Evolutionary conservation across 257 asterid species (phyloP), one percentile per base, ranked within the genome.

Genomic region (Coffea eugenioides): DNA sequence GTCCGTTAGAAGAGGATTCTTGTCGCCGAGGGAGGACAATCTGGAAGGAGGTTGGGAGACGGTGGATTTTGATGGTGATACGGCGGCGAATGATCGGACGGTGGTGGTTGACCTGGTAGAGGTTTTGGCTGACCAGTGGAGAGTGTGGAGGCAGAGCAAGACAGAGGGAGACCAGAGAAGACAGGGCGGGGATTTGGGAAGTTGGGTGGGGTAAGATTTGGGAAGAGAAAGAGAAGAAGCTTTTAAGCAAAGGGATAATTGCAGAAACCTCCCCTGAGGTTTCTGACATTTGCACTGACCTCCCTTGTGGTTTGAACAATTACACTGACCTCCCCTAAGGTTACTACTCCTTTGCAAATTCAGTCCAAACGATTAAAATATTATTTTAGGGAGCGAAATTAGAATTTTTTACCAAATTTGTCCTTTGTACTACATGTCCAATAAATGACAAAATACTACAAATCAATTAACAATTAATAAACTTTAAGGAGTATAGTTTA

Each of bases 151-250:
- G 90, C 97, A 92, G 89, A 83, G 73, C 39, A 94, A 88, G 89
- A 89, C 89, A 66, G 93, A 87, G 18, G 97, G 78, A 14, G 93
- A 90, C 93, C 94, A 87, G 88, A 87, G 91, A 74, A 95, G 97
- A 74, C 97, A 94, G 54, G 87, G 77, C 51, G 71, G 92, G 83
- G 93, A 93, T 87, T 91, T 88, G 36, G 36, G 89, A 70, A 81
- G 54, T 56, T 9, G 75, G 51, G 62, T 59, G 76, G 90, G 88
- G 86, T 34, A 16, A 82, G 83, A 70, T 54, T 10, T 68, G 85
- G 86, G 69, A 86, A 76, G 46, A 1, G 81, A 41, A 23, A n/a
- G 6, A n/a, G 78, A 48, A 74, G 78, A 9, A 36, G 64, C 76
- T 77, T 77, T 71, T 68, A 87, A 74, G 83, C 94, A 92, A 57